Evolutionary conservation across 352 stramenopile species (phyloP).

Genomic region (Paralagenidium karlingii): DNA sequence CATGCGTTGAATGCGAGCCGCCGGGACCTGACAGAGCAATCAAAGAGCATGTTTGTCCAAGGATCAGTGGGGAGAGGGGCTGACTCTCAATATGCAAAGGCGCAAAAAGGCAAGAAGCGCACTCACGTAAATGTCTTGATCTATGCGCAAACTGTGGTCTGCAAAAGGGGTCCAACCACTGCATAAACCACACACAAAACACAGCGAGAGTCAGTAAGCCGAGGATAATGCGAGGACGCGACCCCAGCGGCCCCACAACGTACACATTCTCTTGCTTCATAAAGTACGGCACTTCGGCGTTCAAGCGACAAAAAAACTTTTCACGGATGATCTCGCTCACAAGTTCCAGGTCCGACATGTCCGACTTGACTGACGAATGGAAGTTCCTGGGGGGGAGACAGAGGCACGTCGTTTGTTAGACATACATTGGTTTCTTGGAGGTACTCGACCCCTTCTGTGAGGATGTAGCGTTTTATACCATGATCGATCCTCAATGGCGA

Average conservation of each 20-base stretch:
- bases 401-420: neutral
- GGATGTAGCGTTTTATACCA: slow-evolving; percentile 15
- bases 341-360: slow-evolving; percentile 68
- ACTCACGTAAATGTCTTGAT: slow-evolving; percentile 83
- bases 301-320: slow-evolving; percentile 79
- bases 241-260: neutral
- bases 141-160: slow-evolving; percentile 76
- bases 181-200: slow-evolving; percentile 4
- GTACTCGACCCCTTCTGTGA: no score
- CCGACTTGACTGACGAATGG: slow-evolving; percentile 77
- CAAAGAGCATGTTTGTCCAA: no score
- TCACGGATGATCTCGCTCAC: slow-evolving; percentile 83
- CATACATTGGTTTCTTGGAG: neutral
- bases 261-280: slow-evolving; percentile 72
- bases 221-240: neutral
- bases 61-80: neutral
- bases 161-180: slow-evolving; percentile 79
- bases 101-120: neutral
- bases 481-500: slow-evolving; percentile 54
- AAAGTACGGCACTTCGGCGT: slow-evolving; percentile 77
- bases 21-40: slow-evolving; percentile 38
- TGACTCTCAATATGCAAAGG: neutral
- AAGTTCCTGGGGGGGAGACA: slow-evolving; percentile 29
- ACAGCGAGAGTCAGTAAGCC: neutral
- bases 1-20: slow-evolving; percentile 63